These are phyloP conservation scores for Lyophyllum decastes DNA, from an alignment of 768 basidiomycete genomes.

Conservation along the genomic window DNA sequence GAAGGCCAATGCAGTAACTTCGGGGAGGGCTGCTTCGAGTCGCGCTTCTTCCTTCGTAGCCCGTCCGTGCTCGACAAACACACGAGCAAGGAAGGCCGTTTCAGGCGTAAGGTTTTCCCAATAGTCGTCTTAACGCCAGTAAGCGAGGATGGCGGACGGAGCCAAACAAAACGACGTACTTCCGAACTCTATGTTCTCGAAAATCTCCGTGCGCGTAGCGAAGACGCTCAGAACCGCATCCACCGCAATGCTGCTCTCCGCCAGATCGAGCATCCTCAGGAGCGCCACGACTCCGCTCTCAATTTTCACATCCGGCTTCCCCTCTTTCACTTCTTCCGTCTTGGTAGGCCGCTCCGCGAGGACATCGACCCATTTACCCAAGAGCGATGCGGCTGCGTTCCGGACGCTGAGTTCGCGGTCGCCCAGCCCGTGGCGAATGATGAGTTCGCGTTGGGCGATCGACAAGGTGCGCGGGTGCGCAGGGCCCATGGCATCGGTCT, in stretches of 20 bases:
- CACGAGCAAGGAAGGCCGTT: conserved; percentile 77
- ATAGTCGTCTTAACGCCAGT: conserved; percentile 53
- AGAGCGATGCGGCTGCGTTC: conserved; percentile 67
- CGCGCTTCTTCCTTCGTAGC: conserved; percentile 58
- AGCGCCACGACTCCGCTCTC: conserved; percentile 22
- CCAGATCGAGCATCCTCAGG: conserved; percentile 55
- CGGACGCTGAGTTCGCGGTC: conserved; percentile 81
- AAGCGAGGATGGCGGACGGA: background rate
- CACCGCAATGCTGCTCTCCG: conserved; percentile 59
- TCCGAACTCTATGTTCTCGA: conserved; percentile 68
- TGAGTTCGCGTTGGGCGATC: conserved; percentile 72
- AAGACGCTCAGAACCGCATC: conserved; percentile 79
- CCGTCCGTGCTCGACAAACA: conserved; percentile 79
- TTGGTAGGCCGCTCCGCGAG: conserved; percentile 37
- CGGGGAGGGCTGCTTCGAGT: conserved; percentile 75
- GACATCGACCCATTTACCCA: conserved; percentile 76
- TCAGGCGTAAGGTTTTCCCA: conserved; percentile 75
- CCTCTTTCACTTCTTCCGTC: conserved; percentile 31
- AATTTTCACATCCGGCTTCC: conserved; percentile 21
- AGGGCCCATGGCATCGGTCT: conserved; percentile 40
- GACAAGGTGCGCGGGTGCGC: conserved; percentile 68
- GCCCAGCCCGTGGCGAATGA: conserved; percentile 81
- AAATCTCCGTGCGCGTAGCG: conserved; percentile 59
- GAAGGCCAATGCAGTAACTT: conserved; percentile 82
- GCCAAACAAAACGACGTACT: conserved; percentile 42